These are phyloP conservation scores for Sugiyamaella americana DNA, from an alignment of 805 yeast genomes.

Conservation along the genomic window DNA sequence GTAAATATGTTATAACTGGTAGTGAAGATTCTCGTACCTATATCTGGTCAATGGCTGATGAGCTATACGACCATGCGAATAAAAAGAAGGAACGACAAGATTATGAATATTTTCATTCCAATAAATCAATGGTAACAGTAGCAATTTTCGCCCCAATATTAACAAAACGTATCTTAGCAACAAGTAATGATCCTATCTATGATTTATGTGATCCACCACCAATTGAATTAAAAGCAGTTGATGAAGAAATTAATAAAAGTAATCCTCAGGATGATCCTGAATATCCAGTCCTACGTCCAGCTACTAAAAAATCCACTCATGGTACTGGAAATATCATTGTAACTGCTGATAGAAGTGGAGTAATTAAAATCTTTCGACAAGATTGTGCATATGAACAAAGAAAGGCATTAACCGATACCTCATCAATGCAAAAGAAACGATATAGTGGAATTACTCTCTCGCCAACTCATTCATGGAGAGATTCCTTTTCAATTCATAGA, in stretches of 20 bases:
- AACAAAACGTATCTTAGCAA: conserved; percentile 57
- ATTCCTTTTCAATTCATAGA: conserved; percentile 12
- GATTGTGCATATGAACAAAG: conserved; percentile 53
- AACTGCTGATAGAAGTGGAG: conserved; percentile 69
- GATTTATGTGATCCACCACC: conserved; percentile 44
- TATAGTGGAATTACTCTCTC: conserved; percentile 19
- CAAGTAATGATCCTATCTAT: conserved; percentile 74
- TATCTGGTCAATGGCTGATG: conserved; percentile 53
- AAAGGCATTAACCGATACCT: conserved; percentile 14
- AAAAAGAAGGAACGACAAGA: conserved; percentile 38
- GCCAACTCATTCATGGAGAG: conserved; percentile 20
- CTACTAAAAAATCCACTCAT: conserved; percentile 16
- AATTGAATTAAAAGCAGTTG: conserved; percentile 16
- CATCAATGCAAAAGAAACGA: conserved; percentile 17
- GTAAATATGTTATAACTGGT: conserved; percentile 59
- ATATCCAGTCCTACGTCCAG: conserved; percentile 13
- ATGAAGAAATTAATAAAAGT: neutral
- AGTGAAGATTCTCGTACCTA: conserved; percentile 87
- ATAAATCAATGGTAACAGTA: conserved; percentile 63
- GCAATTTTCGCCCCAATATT: conserved; percentile 72
- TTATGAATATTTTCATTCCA: conserved; percentile 71
- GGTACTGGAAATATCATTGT: conserved; percentile 47
- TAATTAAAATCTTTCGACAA: conserved; percentile 70
- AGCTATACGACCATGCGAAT: conserved; percentile 24
- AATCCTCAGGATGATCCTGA: neutral